Base-by-base conservation (phyloP, 805 yeast genomes). In the Saturnispora diversa region DNA sequence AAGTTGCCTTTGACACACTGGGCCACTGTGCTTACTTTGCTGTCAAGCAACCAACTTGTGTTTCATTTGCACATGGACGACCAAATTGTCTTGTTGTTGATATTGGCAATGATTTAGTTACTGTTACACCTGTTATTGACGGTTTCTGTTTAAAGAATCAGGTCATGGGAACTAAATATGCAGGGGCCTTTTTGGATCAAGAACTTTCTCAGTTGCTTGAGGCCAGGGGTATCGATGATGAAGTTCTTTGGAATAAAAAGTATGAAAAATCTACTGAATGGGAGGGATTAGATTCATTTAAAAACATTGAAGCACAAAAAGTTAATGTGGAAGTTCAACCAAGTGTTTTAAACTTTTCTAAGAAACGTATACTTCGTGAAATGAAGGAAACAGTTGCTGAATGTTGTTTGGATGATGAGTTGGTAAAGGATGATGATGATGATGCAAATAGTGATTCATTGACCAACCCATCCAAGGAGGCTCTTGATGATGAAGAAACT, bases 21-120 rank as follows among this genome's bases (percentile, higher is more conserved):
- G 68, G 75, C 27, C 81, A 80, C 50, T 88, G 92, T 28, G 97
- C 94, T 0, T 75, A 84, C 43, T 88, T 80, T 55, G 58, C 84
- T 19, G 87, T 84, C 11, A 80, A 86, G 43, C 70, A 80, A 7
- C 90, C 96, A n/a, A 80, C 94, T 0, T 82, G 94, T 63, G 78
- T 83, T 1, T 77, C 95, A 2, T 88, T 88, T 62, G 87, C 90
- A 9, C 81, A 83, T 48, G 95, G 95, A 3, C 71, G 94, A 56
- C 87, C 94, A 33, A 81, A 80, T 45, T 86, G 94, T 56, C 65
- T 86, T 24, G 86, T 86, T 29, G 90, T 86, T 29, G 95, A 86
- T 58, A 62, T 84, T 29, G 95, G 95, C 5, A 92, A 84, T 54
- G 88, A 83, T 55, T 64, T 79, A 2, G 67, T 74, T 15, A 76